These are phyloP conservation scores for Globisporangium spiculum DNA, from an alignment of 352 stramenopile species.

Conservation along the genomic window DNA sequence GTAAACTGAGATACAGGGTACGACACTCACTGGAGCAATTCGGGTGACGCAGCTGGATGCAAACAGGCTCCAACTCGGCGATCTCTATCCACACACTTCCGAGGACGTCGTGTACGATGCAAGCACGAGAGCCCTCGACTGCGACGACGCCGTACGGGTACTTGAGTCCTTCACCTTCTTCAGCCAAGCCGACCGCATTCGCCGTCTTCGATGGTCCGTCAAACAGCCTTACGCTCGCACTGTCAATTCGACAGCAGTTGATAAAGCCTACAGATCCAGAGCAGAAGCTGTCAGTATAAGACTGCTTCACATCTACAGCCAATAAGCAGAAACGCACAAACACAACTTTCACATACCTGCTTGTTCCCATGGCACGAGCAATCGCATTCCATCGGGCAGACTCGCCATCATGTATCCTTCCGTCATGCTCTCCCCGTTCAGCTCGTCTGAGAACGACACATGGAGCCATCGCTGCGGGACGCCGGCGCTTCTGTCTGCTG, in stretches of 20 bases:
- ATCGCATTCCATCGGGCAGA: constrained; percentile 35
- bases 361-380: constrained; percentile 55
- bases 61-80: constrained; percentile 41
- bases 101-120: constrained; percentile 44
- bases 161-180: constrained; percentile 27
- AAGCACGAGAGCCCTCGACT: constrained; percentile 23
- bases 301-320: not conserved
- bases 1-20: not conserved
- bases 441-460: constrained; percentile 37
- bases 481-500: not conserved
- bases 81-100: constrained; percentile 58
- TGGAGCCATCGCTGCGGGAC: constrained; percentile 46
- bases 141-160: constrained; percentile 48
- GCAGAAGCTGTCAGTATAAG: not conserved
- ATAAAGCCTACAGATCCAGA: constrained; percentile 24
- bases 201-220: constrained; percentile 29
- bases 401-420: constrained; percentile 55
- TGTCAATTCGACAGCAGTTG: constrained; percentile 40
- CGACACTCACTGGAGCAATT: constrained; percentile 45
- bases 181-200: constrained; percentile 29
- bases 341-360: constrained; percentile 19
- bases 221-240: constrained; percentile 36
- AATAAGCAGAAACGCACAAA: not conserved
- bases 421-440: constrained; percentile 21
- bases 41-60: constrained; percentile 36